Base-by-base conservation (phyloP, 345 rosid genomes). In the Dipteronia sinensis region DNA sequence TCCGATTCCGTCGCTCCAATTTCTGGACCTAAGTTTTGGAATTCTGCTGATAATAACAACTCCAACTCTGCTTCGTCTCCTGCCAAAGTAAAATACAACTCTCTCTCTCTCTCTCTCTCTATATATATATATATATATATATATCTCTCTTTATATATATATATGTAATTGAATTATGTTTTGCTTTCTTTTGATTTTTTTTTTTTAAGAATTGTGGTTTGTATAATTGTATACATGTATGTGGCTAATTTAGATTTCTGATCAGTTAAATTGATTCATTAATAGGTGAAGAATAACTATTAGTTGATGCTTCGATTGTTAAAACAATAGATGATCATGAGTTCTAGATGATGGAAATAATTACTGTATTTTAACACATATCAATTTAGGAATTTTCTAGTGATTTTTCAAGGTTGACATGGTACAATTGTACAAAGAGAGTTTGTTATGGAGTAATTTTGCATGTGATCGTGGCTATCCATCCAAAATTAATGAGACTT, bases 1-100 rank as follows among this genome's bases (percentile, higher is more conserved):
- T 44, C 73, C 22, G 79, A 82, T 59, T 61, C 76, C 25, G 78
- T 84, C 27, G 46, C 80, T 67, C 75, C 47, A 51, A 15, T 84
- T 25, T 82, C 77, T 31, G 65, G 80, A 67, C 63, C 86, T 81
- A 87, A 84, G 89, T 85, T n/a, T 72, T 90, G 89, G 90, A 85
- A 67, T 68, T 84, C 88, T 6, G 46, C 87, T 59, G 94, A 93
- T 78, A 77, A 82, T 6, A 80, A 77, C 61, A 38, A 46, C 49
- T 2, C 85, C 38, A 82, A 85, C 40, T 67, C 87, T 1, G 19
- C 77, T 49, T 61, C 81, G 61, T 67, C 86, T 61, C 84, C 89
- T 22, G 46, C 87, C 20, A 83, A 86, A 69, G 98, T 91, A 86
- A 81, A 31, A 29, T 64, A 12, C 1, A 49, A n/a, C 29, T 4